A percentile compares a stretch with the other conserved stretches of the same genome.
phyloP scores from a whole-genome alignment of 2,329 filamentous ascomycete species.

The Pestalotiopsis sp. region DNA sequence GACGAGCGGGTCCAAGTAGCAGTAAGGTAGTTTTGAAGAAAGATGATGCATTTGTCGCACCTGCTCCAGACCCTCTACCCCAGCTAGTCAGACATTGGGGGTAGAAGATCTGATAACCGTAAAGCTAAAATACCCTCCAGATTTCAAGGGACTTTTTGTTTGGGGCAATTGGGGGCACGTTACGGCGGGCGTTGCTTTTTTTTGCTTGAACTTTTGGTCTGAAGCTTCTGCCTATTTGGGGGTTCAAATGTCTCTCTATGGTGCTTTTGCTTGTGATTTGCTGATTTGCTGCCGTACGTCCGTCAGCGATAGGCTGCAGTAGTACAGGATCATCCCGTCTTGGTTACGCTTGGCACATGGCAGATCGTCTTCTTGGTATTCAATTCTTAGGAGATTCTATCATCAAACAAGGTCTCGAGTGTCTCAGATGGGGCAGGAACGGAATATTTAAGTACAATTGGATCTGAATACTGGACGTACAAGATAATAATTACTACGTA shows the following conservation, averaged over 20 bases:
- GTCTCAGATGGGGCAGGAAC: not conserved
- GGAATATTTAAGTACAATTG: not conserved
- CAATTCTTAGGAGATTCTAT: not conserved
- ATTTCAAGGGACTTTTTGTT: too few relatives aligned
- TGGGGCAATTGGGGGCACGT: not conserved
- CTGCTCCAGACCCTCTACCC: not conserved
- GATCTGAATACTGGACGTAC: not conserved
- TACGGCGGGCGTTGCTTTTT: not conserved
- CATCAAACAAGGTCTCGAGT: not conserved
- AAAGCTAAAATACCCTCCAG: not conserved
- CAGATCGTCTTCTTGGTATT: constrained; percentile 3
- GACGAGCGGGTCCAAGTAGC: not conserved
- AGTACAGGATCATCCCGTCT: constrained; percentile 7
- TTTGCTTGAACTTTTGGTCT: not conserved
- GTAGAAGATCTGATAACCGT: not conserved
- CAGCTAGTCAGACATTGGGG: not conserved
- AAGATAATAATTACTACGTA: not conserved
- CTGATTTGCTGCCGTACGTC: not conserved
- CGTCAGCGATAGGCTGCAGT: not conserved
- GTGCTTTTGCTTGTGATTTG: not conserved
- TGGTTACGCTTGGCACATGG: constrained; percentile 8
- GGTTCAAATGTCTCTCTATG: not conserved
- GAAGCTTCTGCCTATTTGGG: not conserved
- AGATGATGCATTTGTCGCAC: not conserved
- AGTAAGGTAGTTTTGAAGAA: not conserved